Base-by-base conservation (phyloP, 345 rosid species). In the Dimocarpus longan region DNA sequence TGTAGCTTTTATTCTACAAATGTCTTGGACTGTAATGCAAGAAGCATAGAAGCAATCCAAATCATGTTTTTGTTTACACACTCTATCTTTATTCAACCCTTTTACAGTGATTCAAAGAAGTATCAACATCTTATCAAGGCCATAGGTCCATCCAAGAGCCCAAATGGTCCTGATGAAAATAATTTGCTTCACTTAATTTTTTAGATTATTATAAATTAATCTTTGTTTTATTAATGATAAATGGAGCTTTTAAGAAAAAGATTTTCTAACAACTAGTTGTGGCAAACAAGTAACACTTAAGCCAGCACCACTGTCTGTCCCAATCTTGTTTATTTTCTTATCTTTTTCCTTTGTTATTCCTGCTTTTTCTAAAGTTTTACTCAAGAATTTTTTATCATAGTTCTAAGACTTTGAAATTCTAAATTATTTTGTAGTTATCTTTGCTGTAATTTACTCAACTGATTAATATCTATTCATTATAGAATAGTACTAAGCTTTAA, bases 231-330 rank as follows among this genome's bases (percentile, higher is more conserved):
- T 32, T 32, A 32, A 32, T 32, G 2, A 32, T 32, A 32, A 32
- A 32, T 32, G 37, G 37, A 32, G 37, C 37, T 32, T 32, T 32
- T 32, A 1, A 32, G 37, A 32, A 32, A 32, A 2, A 32, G 37
- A 32, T 2, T 32, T 32, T 2, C 37, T 32, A 32, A 32, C 44
- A 42, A 54, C 22, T 39, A 39, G 10, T 1, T 15, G 13, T 40
- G 70, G 70, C 70, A 67, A 50, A 16, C 56, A 68, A 68, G 72
- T 68, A 54, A 32, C 8, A 68, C 32, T 68, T 68, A 6, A 68
- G 16, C 72, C 7, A 67, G 24, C 48, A 37, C 50, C 70, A 67
- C 43, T 39, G 70, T 18, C 70, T 67, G 18, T n/a, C 1, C 70
- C 70, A 67, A 5, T 18, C 48, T 12, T 37, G 24, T 12, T 22